phyloP scores from a whole-genome alignment of 352 stramenopile species.

The Phytopythium litorale region DNA sequence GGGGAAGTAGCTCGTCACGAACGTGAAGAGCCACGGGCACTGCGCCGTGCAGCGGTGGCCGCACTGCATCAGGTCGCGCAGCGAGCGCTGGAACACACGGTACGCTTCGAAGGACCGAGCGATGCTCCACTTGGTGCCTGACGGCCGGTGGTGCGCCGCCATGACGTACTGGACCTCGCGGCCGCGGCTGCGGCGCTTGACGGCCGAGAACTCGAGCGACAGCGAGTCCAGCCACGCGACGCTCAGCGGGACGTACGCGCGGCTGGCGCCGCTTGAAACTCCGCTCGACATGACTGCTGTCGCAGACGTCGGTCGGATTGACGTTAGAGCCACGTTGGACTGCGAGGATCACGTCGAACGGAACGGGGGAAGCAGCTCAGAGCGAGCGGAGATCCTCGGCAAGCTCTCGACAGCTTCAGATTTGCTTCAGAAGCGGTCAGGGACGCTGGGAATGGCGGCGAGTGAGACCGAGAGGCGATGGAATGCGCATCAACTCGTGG shows the following conservation, averaged over 20 bases:
- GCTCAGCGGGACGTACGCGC: constrained; percentile 15
- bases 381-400: not conserved
- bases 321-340: not conserved
- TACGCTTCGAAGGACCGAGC: constrained; percentile 24
- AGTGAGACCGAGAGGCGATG: not conserved
- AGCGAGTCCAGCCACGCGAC: constrained; percentile 25
- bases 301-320: not conserved
- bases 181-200: constrained; percentile 9
- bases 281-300: not conserved
- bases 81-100: constrained; percentile 11
- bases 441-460: not conserved
- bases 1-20: constrained; percentile 32
- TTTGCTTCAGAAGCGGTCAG: not conserved
- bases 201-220: constrained; percentile 14
- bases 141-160: constrained; percentile 16
- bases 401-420: not conserved
- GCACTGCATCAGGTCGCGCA: constrained; percentile 12
- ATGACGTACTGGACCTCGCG: constrained; percentile 20
- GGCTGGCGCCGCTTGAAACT: not conserved
- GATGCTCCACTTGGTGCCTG: constrained; percentile 17
- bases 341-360: not conserved
- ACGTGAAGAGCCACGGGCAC: constrained; percentile 27
- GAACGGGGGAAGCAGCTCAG: not conserved
- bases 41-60: constrained; percentile 18
- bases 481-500: not conserved